A percentile compares a stretch with the other conserved stretches of the same genome.
phyloP scores from a whole-genome alignment of 2,329 filamentous ascomycete species.

The Daldinia sp. region DNA sequence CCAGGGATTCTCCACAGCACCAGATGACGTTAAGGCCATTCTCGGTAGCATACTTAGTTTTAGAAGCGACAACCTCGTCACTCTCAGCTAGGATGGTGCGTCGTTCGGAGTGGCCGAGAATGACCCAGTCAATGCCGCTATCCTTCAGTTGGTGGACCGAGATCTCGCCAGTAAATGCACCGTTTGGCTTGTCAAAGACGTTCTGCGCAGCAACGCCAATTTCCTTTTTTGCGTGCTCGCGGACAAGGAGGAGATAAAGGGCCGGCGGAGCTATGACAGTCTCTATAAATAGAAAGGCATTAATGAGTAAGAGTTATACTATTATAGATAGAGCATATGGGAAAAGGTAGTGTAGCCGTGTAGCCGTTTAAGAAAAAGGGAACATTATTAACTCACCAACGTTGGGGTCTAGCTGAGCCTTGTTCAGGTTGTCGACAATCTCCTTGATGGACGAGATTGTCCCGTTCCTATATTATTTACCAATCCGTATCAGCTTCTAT shows the following conservation, averaged over 20 bases:
- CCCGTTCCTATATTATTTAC: slow-evolving; percentile 79
- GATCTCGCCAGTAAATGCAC: slow-evolving; percentile 97
- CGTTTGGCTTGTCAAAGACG: slow-evolving; percentile 96
- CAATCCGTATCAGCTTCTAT: slow-evolving; percentile 36
- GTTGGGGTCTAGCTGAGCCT: slow-evolving; percentile 81
- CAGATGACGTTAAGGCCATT: slow-evolving; percentile 91
- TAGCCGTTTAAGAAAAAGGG: slow-evolving; percentile 3
- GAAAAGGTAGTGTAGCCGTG: background rate
- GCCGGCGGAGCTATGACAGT: slow-evolving; percentile 93
- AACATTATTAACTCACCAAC: slow-evolving; percentile 67
- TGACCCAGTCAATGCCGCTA: slow-evolving; percentile 86
- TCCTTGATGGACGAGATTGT: slow-evolving; percentile 88
- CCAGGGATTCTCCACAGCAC: slow-evolving; percentile 95
- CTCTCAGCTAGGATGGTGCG: slow-evolving; percentile 89
- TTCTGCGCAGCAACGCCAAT: slow-evolving; percentile 95
- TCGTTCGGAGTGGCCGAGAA: slow-evolving; percentile 95
- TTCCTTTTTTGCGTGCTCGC: slow-evolving; percentile 78
- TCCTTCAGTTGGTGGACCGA: slow-evolving; percentile 92
- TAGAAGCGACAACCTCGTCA: slow-evolving; percentile 86
- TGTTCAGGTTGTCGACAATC: slow-evolving; percentile 91
- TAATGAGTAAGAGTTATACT: slow-evolving; percentile 25
- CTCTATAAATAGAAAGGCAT: slow-evolving; percentile 67
- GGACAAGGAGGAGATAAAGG: slow-evolving; percentile 89
- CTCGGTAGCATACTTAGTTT: slow-evolving; percentile 93
- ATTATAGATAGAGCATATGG: background rate